Base-by-base conservation (phyloP, 2,329 filamentous ascomycete genomes). In the Arthroderma sp. region DNA sequence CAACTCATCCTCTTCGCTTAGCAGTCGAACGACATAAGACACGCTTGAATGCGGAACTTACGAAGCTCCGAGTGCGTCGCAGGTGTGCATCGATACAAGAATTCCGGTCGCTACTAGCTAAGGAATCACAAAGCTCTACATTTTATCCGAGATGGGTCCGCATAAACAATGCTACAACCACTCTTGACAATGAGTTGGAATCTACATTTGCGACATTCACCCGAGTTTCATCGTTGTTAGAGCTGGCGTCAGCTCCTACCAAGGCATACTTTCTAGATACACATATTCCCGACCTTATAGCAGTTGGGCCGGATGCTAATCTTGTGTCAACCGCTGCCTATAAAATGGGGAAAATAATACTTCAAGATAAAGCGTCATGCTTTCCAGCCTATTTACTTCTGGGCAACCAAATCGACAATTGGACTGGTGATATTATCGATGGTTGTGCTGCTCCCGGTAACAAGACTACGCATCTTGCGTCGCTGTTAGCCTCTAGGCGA, bases 291-390 rank as follows among this genome's bases (percentile, higher is more conserved):
- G 80, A 91, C 54, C 71, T 98, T 3, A 62, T 98, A 5, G 91
- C 87, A 1, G 68, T 94, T 1, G 80, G 85, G 2, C 77, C 82
- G 0, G 72, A 74, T 1, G 71, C 75, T 33, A 84, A 94, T 56
- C 69, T 95, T 37, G 81, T 78, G 15, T 82, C 80, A 50, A 81
- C 78, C 5, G 65, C 74, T 9, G 82, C 86, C 0, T 96, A 96
- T 62, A 73, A 68, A 9, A 69, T 74, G 1, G 89, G 89, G 1
- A 74, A 79, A 39, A 77, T 96, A 43, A 94, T 96, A 48, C 69
- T 96, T 27, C 91, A 98, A 61, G 91, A 96, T 58, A 96, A 95
- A 63, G 89, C 91, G 0, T 95, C 88, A 0, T 98, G 91, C 59
- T 95, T 98, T 57, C 91, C 91, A 0, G 91, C 89, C 0, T 91